These are phyloP conservation scores for Acmispon strigosus DNA, from an alignment of 306 rosid species.

Conservation along the genomic window DNA sequence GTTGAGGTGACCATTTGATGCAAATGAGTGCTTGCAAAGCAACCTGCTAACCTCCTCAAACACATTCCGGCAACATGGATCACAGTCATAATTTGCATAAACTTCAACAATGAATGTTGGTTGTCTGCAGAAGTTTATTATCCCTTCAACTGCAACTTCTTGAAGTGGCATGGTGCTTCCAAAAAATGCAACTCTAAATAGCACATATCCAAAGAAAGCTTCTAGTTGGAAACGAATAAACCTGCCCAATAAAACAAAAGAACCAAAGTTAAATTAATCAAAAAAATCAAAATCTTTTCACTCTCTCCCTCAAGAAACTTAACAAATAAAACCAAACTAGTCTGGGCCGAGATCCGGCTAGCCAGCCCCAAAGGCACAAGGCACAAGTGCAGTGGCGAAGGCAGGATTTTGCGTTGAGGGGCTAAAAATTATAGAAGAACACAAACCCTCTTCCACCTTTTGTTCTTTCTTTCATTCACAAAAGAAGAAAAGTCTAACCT, in stretches of 20 bases:
- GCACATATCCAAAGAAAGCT: slow-evolving; percentile 65
- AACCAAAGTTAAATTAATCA: neutral
- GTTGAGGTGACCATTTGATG: slow-evolving; percentile 36
- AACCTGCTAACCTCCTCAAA: slow-evolving; percentile 75
- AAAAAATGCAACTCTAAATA: slow-evolving; percentile 42
- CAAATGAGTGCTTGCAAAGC: slow-evolving; percentile 78
- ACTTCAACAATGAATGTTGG: slow-evolving; percentile 56
- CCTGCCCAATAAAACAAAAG: slow-evolving; percentile 28
- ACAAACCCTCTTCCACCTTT: neutral
- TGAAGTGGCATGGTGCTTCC: slow-evolving; percentile 60
- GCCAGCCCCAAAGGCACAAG: too few relatives aligned
- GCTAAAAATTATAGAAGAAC: too few relatives aligned
- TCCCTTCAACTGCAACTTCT: slow-evolving; percentile 88
- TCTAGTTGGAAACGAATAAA: slow-evolving; percentile 68
- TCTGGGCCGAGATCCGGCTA: too few relatives aligned
- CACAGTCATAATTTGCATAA: slow-evolving; percentile 73
- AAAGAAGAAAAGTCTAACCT: slow-evolving; percentile 35
- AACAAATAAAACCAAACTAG: too few relatives aligned
- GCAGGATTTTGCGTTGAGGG: too few relatives aligned
- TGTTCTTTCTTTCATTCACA: neutral
- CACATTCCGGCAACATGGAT: slow-evolving; percentile 55
- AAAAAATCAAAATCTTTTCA: neutral
- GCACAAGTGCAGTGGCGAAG: too few relatives aligned
- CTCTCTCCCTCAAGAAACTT: neutral
- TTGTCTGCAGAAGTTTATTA: slow-evolving; percentile 82